These are phyloP conservation scores for Colletotrichum sp. DNA, from an alignment of 2,329 filamentous ascomycete species.

Conservation along the genomic window DNA sequence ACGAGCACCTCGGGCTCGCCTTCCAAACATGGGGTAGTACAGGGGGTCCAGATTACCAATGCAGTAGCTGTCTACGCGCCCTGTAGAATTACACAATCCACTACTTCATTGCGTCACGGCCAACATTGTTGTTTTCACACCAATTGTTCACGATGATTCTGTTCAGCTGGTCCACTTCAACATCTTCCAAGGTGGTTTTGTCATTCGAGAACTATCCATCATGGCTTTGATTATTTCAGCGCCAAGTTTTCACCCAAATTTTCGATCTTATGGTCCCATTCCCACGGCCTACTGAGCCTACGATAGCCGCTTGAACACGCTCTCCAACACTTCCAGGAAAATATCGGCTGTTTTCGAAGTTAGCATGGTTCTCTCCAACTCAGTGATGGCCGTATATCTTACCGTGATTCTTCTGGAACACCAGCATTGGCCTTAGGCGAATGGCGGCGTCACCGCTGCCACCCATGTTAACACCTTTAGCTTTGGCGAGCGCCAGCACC, in stretches of 20 bases:
- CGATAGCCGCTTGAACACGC: neutral
- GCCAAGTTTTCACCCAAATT: neutral
- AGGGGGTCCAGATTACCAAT: neutral
- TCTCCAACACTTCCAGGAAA: neutral
- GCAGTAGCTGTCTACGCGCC: neutral
- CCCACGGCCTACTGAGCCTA: neutral
- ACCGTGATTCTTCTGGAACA: constrained; percentile 90
- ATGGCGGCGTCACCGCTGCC: constrained; percentile 79
- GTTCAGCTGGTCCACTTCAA: neutral
- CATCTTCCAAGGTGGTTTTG: no score
- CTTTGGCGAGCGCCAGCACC: constrained; percentile 80
- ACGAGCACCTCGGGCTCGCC: neutral
- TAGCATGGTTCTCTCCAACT: neutral
- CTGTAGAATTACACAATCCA: neutral
- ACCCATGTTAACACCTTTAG: constrained; percentile 83
- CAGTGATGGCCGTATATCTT: constrained; percentile 58
- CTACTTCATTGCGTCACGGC: neutral
- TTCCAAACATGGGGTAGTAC: neutral
- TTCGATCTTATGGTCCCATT: neutral
- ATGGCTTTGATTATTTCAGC: neutral
- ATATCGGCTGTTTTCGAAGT: neutral
- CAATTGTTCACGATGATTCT: neutral
- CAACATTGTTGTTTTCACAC: neutral
- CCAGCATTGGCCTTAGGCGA: constrained; percentile 84
- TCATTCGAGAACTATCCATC: neutral